These are phyloP conservation scores for Neurospora tetrasperma DNA, from an alignment of 495 filamentous ascomycete genomes.

Conservation along the genomic window DNA sequence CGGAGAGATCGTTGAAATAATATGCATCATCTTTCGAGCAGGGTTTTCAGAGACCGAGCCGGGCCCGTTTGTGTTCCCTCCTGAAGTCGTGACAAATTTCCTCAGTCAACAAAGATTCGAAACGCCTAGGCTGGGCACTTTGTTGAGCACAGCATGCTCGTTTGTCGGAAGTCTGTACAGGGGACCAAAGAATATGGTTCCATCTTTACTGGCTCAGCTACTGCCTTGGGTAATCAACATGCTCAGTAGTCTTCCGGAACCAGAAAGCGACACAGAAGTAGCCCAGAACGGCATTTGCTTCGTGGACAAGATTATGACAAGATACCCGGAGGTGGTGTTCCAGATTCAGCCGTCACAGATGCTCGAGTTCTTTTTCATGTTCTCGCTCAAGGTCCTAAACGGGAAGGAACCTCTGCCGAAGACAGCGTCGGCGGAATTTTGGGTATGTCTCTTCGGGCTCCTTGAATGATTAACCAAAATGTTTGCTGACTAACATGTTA, in stretches of 20 bases:
- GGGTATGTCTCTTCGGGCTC: conserved; percentile 43
- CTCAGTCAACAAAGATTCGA: conserved; percentile 50
- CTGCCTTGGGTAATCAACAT: conserved; percentile 56
- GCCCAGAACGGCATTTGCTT: conserved; percentile 68
- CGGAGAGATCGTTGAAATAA: conserved; percentile 62
- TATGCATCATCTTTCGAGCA: conserved; percentile 63
- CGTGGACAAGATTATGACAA: conserved; percentile 53
- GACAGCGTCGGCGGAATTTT: conserved; percentile 67
- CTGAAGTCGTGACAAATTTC: conserved; percentile 59
- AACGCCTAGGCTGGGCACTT: conserved; percentile 58
- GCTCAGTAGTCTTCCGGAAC: conserved; percentile 52
- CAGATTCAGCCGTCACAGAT: conserved; percentile 36
- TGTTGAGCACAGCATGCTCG: conserved; percentile 69
- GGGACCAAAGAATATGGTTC: conserved; percentile 28
- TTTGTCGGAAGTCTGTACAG: conserved; percentile 58
- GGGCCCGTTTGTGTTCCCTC: conserved; percentile 68
- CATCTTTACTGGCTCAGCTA: conserved; percentile 41
- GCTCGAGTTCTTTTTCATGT: conserved; percentile 63
- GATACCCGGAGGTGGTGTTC: conserved; percentile 50
- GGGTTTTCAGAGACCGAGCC: conserved; percentile 72
- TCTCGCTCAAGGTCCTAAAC: conserved; percentile 60
- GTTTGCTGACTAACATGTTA: conserved; percentile 9
- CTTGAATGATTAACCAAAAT: conserved; percentile 13
- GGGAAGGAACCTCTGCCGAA: conserved; percentile 73
- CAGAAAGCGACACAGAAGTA: conserved; percentile 67